Conservation (phyloP, 2,329 filamentous ascomycete genomes). For the Tolypocladium sp. region DNA sequence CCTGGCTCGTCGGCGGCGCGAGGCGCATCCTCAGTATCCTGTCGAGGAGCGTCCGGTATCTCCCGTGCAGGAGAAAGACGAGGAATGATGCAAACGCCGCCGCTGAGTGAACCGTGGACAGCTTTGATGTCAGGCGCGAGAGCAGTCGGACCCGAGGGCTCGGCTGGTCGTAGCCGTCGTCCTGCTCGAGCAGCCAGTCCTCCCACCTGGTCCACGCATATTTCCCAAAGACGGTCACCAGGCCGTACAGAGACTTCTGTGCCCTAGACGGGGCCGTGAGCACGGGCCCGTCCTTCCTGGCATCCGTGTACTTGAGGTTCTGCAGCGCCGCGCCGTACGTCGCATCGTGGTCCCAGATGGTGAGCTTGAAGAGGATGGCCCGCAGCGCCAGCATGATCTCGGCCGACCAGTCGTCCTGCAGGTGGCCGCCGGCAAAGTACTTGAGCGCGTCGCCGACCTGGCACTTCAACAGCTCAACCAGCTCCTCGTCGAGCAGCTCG, state of each 20-base stretch:
- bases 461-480: slow-evolving; percentile 72
- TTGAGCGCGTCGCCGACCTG: slow-evolving; percentile 85
- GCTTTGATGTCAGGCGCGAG: slow-evolving; percentile 57
- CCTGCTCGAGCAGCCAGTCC: slow-evolving; percentile 68
- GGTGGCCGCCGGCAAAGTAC: slow-evolving; percentile 65
- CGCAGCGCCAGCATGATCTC: slow-evolving; percentile 76
- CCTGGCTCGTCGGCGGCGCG: slow-evolving; percentile 74
- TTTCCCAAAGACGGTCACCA: slow-evolving; percentile 76
- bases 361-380: slow-evolving; percentile 82
- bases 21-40: slow-evolving; percentile 76
- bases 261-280: slow-evolving; percentile 62
- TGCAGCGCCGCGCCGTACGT: slow-evolving; percentile 91
- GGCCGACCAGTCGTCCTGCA: slow-evolving; percentile 77
- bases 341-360: slow-evolving; percentile 92
- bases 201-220: slow-evolving; percentile 94
- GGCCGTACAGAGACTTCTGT: slow-evolving; percentile 79
- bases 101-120: slow-evolving; percentile 68
- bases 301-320: slow-evolving; percentile 84
- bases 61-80: slow-evolving; percentile 81
- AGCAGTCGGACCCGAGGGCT: slow-evolving; percentile 44
- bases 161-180: slow-evolving; percentile 63
- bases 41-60: slow-evolving; percentile 86
- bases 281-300: slow-evolving; percentile 53
- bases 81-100: slow-evolving; percentile 81
- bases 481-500: slow-evolving; percentile 87